Conservation (phyloP, 2,329 filamentous ascomycete genomes). For the Aschersonia sp. region DNA sequence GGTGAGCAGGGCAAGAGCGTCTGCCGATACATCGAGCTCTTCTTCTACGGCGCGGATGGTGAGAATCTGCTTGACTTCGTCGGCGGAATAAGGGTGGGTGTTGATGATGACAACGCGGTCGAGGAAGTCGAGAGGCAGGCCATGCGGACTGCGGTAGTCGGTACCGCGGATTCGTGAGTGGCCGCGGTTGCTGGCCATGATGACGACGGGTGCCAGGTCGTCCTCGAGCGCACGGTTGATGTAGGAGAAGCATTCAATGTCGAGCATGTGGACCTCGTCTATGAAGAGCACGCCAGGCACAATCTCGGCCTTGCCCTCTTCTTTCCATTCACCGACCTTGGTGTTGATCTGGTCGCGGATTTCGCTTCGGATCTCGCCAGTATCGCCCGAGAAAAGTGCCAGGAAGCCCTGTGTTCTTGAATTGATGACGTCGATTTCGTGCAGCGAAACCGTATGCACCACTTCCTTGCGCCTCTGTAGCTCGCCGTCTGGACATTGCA, state of each 20-base stretch:
- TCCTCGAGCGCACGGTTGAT: conserved; percentile 94
- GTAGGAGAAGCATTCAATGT: conserved; percentile 98
- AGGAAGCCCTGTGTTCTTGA: conserved; percentile 96
- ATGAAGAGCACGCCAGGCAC: conserved; percentile 96
- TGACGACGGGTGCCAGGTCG: conserved; percentile 89
- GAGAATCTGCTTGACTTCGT: conserved; percentile 87
- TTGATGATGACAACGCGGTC: conserved; percentile 94
- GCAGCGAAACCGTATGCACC: conserved; percentile 88
- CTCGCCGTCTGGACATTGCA: conserved; percentile 95
- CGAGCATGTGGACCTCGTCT: conserved; percentile 98
- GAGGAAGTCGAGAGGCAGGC: conserved; percentile 86
- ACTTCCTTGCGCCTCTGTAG: conserved; percentile 95
- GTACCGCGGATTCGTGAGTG: conserved; percentile 86
- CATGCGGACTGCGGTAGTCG: conserved; percentile 84
- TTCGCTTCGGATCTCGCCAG: conserved; percentile 92
- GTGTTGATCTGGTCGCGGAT: conserved; percentile 98
- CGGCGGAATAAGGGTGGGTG: conserved; percentile 67
- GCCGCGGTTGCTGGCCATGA: conserved; percentile 97
- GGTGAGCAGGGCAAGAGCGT: conserved; percentile 82
- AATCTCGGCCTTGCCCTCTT: conserved; percentile 97
- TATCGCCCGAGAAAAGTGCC: conserved; percentile 94
- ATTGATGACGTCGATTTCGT: conserved; percentile 99
- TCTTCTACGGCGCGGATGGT: conserved; percentile 90
- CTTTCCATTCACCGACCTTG: conserved; percentile 97
- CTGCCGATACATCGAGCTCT: conserved; percentile 80